Evolutionary conservation across 352 stramenopile species (phyloP).

Genomic region (Pythium rhizo-oryzae): DNA sequence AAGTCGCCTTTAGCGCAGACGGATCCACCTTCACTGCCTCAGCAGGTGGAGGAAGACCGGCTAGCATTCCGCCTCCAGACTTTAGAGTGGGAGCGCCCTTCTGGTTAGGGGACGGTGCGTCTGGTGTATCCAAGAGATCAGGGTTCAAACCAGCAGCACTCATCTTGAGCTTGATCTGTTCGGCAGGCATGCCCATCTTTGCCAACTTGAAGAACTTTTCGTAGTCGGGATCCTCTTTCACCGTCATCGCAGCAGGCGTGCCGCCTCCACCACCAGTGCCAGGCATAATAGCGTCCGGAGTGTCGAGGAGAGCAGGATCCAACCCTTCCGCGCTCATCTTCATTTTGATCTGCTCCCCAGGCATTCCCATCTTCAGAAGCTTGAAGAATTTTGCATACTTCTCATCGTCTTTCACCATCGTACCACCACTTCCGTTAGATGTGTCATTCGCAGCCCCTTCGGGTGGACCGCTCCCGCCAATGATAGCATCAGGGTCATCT

Average conservation of each 20-base stretch:
- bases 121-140: slow-evolving; percentile 66
- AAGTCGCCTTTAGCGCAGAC: slow-evolving; percentile 60
- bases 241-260: slow-evolving; percentile 46
- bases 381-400: slow-evolving; percentile 97
- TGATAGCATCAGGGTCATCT: slow-evolving; percentile 70
- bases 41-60: slow-evolving; percentile 57
- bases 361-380: slow-evolving; percentile 95
- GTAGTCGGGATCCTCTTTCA: slow-evolving; percentile 93
- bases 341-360: slow-evolving; percentile 92
- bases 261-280: slow-evolving; percentile 33
- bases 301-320: slow-evolving; percentile 91
- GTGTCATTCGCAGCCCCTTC: background rate
- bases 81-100: slow-evolving; percentile 29
- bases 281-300: slow-evolving; percentile 78
- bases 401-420: slow-evolving; percentile 72
- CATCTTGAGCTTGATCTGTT: slow-evolving; percentile 95
- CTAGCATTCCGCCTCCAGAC: slow-evolving; percentile 39
- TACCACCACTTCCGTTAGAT: slow-evolving; percentile 21
- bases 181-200: slow-evolving; percentile 87
- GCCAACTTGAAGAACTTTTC: slow-evolving; percentile 97
- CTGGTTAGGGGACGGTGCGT: slow-evolving; percentile 73
- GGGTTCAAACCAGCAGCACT: slow-evolving; percentile 69
- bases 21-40: slow-evolving; percentile 75
- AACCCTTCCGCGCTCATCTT: slow-evolving; percentile 94
- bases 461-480: slow-evolving; percentile 39